Base-by-base conservation (phyloP, 1,284 basidiomycete species). In the Spongiforma sp. region DNA sequence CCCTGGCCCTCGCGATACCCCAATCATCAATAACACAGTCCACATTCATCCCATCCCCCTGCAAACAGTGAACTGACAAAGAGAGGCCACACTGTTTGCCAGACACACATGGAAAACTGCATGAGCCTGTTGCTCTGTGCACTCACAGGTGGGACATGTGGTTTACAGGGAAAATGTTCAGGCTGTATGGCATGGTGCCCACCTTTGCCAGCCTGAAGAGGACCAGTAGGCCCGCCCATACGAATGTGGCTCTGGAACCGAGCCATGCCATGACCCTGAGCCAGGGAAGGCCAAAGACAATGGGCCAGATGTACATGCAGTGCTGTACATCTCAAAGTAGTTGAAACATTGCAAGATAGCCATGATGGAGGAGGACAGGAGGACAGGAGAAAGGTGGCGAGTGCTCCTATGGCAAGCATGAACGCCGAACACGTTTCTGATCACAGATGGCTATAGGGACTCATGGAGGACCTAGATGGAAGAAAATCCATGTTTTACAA, bases 281-380 rank as follows among this genome's bases (percentile, higher is more conserved):
- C 15, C 70, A 5, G 1, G 68, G 68, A 3, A 72, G n/a, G 2
- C 57, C 61, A 24, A 71, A 69, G 5, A 37, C 41, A n/a, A 61
- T 6, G 1, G 68, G 60, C 68, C 70, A 70, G 43, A 72, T 19
- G 30, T 56, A 54, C 55, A 60, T 69, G 19, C 68, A 69, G 36
- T 30, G 3, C 50, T 65, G 58, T 72, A 70, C 5, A 37, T 68
- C 41, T n/a, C 41, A 15, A 57, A 55, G 28, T 68, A 68, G 52
- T 69, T 65, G 10, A 62, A 72, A 28, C 57, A 68, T 9, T 34
- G 62, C 9, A 72, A 57, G 36, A 69, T 60, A 26, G 68, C 66
- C 21, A 62, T 57, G 62, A 66, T 55, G 5, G 12, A 65, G n/a
- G 54, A 6, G 37, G 62, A 43, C 1, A 60, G 58, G 17, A 70